Evolutionary conservation across 306 rosid genomes (phyloP), one percentile per base, ranked within the genome.

Genomic region (Arachis hypogaea): DNA sequence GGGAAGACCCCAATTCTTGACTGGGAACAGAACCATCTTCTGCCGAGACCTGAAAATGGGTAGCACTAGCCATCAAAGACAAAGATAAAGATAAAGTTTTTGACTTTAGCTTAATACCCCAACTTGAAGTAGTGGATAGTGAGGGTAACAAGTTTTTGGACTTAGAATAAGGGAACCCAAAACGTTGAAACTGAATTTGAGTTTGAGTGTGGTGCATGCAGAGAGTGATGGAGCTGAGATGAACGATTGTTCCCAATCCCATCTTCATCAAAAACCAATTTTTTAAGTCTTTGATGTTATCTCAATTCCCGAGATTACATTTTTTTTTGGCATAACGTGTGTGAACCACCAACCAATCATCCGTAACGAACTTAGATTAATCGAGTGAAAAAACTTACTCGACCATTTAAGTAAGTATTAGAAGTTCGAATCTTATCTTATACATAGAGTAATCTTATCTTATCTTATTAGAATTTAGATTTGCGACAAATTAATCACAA

Each of bases 51-150:
- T 79, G 87, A 57, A 82, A 74, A 40, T 84, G 81, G 66, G 95
- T 41, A 11, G 38, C 38, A 33, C 38, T 3, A 33, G 92, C 90
- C 98, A 87, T 94, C 66, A 78, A 59, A 47, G 82, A 33, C 2
- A 54, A 36, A 28, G 64, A 49, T 11, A 29, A 59, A 41, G 84
- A 63, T 29, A 75, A 62, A 66, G 76, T n/a, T 28, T 47, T 5
- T 22, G 69, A 54, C 58, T 9, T 63, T 14, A 54, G 70, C 9
- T 33, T 36, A 63, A 74, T 50, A 51, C 42, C 61, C 55, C 41
- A 75, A 71, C 47, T 63, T 69, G 72, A 43, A 22, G 0, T 66
- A 30, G 50, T 55, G 55, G 41, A 57, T 41, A 40, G 54, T 16
- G 72, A 14, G 12, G n/a, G 43, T 0, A 73, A 75, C 74, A 64